Conservation (phyloP, 2,329 filamentous ascomycete species). For the Penicillium brasilianum region DNA sequence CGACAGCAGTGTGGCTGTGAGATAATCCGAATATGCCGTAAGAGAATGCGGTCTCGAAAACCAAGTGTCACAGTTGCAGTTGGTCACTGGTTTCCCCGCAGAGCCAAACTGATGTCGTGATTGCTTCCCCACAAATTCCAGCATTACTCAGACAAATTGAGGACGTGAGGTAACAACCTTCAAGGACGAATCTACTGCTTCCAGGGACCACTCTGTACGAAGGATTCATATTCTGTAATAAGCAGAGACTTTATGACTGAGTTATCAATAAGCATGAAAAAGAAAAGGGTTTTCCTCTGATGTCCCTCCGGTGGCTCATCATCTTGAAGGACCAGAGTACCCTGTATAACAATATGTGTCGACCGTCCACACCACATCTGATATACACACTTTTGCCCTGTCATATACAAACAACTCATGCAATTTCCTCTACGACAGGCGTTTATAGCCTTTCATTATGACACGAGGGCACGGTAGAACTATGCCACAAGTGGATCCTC, state of each 20-base stretch:
- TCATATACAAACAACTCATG: background rate
- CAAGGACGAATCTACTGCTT: background rate
- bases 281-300: background rate
- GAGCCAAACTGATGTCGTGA: background rate
- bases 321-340: background rate
- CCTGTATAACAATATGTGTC: background rate
- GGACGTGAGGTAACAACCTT: too few species aligned
- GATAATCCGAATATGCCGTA: background rate
- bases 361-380: background rate
- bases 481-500: background rate
- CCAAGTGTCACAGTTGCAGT: background rate
- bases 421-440: background rate
- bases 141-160: background rate
- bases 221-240: background rate
- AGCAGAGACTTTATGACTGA: background rate
- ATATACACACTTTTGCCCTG: background rate
- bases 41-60: background rate
- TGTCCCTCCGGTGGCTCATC: background rate
- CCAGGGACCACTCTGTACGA: background rate
- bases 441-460: background rate
- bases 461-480: background rate
- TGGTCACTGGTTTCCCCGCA: background rate
- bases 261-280: background rate
- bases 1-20: background rate
- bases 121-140: background rate